Conservation (phyloP, 1,284 basidiomycete species). For the Boletus sp. region DNA sequence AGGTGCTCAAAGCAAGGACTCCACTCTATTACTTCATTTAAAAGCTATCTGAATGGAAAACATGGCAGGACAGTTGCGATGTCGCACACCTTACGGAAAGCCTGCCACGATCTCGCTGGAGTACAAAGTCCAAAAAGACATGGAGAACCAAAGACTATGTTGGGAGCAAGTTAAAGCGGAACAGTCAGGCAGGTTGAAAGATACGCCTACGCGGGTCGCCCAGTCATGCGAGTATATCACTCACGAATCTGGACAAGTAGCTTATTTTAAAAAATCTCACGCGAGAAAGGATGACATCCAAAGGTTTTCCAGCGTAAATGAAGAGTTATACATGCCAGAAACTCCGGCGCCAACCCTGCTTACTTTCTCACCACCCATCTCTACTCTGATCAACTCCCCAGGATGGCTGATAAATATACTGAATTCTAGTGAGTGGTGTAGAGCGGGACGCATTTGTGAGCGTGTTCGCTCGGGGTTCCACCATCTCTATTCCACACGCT, state of each 20-base stretch:
- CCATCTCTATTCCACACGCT: slow-evolving; percentile 73
- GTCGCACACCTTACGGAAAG: slow-evolving; percentile 68
- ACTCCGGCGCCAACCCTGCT: slow-evolving; percentile 68
- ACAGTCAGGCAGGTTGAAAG: background rate
- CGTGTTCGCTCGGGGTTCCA: slow-evolving; percentile 67
- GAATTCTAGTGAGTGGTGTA: slow-evolving; percentile 65
- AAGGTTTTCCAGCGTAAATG: slow-evolving; percentile 61
- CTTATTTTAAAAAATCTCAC: too few species aligned
- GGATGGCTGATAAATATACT: slow-evolving; percentile 75
- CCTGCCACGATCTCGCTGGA: slow-evolving; percentile 62
- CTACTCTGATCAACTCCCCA: slow-evolving; percentile 74
- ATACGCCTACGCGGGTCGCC: slow-evolving; percentile 16
- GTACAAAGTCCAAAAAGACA: slow-evolving; percentile 71
- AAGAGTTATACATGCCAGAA: slow-evolving; percentile 61
- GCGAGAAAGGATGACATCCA: slow-evolving; percentile 41
- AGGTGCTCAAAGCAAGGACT: slow-evolving; percentile 3
- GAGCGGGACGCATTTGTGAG: slow-evolving; percentile 73
- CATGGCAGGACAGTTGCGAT: slow-evolving; percentile 64
- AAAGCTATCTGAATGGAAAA: slow-evolving; percentile 77
- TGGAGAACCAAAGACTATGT: slow-evolving; percentile 73
- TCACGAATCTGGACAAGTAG: slow-evolving; percentile 15
- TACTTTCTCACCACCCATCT: slow-evolving; percentile 72
- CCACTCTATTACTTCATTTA: slow-evolving; percentile 83
- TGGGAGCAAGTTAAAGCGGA: slow-evolving; percentile 49
- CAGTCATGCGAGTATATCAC: slow-evolving; percentile 22